Percentiles rank a stretch among this genome's conserved stretches.
These are phyloP conservation scores for Bothriochloa decipiens DNA, from an alignment of 176 grass and related monocot species.

Conservation along the genomic window DNA sequence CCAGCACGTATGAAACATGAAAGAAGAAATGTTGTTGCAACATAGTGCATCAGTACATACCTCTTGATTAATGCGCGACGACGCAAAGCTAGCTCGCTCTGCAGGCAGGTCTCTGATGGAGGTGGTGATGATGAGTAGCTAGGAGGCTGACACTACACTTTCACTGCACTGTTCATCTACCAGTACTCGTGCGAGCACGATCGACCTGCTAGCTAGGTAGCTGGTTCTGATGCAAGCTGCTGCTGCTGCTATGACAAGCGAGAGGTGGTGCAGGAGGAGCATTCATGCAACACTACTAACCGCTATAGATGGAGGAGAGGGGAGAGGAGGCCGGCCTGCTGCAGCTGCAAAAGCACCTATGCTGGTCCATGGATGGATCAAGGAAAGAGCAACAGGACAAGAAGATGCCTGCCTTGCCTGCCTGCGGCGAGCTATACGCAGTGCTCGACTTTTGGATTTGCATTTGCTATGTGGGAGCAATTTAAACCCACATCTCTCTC, in stretches of 20 bases:
- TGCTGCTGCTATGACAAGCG: neutral
- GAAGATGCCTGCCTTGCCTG: neutral
- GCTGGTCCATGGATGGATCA: slow-evolving; percentile 22
- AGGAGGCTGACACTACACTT: neutral
- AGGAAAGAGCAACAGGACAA: slow-evolving; percentile 54
- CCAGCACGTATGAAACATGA: neutral
- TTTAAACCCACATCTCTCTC: neutral
- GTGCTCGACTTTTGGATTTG: slow-evolving; percentile 43
- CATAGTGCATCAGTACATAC: neutral
- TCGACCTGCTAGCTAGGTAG: neutral
- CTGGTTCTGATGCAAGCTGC: neutral
- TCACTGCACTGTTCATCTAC: slow-evolving; percentile 23
- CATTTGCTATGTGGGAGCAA: slow-evolving; percentile 33
- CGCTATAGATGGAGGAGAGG: slow-evolving; percentile 10
- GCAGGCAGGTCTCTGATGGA: neutral
- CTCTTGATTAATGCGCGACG: slow-evolving; percentile 27
- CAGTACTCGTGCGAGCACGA: neutral
- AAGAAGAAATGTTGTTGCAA: slow-evolving; percentile 4
- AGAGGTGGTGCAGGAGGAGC: slow-evolving; percentile 18
- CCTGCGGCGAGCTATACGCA: neutral
- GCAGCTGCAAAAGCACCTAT: slow-evolving; percentile 36
- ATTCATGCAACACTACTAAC: slow-evolving; percentile 35
- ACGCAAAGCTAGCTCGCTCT: neutral
- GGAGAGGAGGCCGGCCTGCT: neutral
- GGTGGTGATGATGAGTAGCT: neutral